Conservation (phyloP, 805 yeast species). For the Deakozyma indianensis region DNA sequence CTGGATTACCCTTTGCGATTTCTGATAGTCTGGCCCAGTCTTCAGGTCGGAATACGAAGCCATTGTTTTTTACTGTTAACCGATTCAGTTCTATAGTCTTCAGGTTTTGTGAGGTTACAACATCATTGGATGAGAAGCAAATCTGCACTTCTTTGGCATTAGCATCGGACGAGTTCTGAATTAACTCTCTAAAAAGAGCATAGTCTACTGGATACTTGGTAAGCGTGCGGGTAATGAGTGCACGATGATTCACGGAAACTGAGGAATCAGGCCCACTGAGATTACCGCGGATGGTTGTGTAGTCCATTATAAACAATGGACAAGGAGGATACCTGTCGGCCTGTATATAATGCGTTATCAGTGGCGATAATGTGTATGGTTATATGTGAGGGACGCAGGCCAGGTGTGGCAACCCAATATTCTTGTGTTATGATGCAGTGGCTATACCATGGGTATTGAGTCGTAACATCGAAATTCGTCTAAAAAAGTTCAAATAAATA, state of each 20-base stretch:
- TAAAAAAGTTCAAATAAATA: no score
- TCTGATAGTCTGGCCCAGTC: constrained; percentile 27
- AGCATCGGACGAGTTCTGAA: constrained; percentile 29
- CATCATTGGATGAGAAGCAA: constrained; percentile 12
- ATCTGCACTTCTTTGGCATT: constrained; percentile 21
- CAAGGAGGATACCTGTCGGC: no score
- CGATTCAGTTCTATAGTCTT: constrained; percentile 13
- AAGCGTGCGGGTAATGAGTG: constrained; percentile 26
- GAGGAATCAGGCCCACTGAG: constrained; percentile 4
- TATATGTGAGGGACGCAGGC: no score
- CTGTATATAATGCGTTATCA: neutral
- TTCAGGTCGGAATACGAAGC: constrained; percentile 20
- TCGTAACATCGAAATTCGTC: no score
- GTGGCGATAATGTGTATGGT: neutral
- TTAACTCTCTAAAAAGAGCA: constrained; percentile 25
- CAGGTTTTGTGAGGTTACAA: constrained; percentile 6
- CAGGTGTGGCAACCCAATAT: no score
- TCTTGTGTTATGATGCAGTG: no score
- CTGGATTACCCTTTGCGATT: constrained; percentile 29
- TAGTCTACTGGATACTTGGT: constrained; percentile 29
- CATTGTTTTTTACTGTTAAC: constrained; percentile 22
- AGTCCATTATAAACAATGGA: neutral
- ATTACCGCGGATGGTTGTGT: neutral
- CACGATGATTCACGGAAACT: constrained; percentile 26
- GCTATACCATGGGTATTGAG: no score